phyloP scores from a whole-genome alignment of 2,329 filamentous ascomycete species.

The Fusarium redolens region DNA sequence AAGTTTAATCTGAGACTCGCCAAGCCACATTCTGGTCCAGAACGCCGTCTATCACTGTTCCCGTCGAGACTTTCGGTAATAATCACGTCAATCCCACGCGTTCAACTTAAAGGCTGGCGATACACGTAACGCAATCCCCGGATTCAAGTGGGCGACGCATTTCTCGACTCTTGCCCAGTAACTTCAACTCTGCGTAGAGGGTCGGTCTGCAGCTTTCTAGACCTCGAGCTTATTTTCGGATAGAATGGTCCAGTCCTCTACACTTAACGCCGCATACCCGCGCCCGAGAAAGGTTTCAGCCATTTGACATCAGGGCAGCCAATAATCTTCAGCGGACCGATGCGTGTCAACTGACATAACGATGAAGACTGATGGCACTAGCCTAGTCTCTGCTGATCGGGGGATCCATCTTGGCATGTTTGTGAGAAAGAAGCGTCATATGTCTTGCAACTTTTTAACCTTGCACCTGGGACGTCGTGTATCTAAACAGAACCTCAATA shows the following conservation, averaged over 20 bases:
- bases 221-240: background rate
- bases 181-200: background rate
- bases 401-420: background rate
- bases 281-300: background rate
- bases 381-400: background rate
- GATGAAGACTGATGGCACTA: rapidly evolving
- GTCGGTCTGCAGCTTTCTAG: background rate
- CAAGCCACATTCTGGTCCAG: background rate
- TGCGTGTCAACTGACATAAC: background rate
- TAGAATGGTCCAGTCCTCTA: background rate
- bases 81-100: background rate
- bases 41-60: background rate
- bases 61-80: background rate
- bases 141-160: background rate
- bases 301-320: background rate
- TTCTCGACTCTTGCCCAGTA: background rate
- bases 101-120: background rate
- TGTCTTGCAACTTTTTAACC: background rate
- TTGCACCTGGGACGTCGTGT: rapidly evolving
- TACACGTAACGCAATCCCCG: background rate
- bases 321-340: background rate
- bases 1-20: no score
- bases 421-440: no score
- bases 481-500: no score
- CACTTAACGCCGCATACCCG: background rate